A percentile compares a stretch with the other conserved stretches of the same genome.
Conservation (phyloP, 2,329 filamentous ascomycete genomes). For the Calonectria naviculata region DNA sequence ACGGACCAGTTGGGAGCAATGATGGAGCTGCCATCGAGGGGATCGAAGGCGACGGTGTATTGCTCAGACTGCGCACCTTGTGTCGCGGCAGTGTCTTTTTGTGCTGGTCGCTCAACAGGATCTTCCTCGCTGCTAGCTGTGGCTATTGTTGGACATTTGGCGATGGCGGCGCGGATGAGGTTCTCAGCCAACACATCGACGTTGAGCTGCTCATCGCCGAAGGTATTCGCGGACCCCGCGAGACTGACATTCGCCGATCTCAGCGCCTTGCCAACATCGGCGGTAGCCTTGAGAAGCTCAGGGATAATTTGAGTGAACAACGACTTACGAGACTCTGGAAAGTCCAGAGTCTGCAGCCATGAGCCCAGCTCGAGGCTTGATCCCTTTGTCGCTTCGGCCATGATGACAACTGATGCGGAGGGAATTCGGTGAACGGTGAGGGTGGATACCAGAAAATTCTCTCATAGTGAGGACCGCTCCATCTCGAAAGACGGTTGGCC, state of each 20-base stretch:
- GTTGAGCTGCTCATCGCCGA: slow-evolving; percentile 70
- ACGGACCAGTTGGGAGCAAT: slow-evolving; percentile 69
- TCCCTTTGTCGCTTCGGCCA: not conserved
- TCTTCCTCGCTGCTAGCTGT: slow-evolving; percentile 72
- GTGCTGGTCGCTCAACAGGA: slow-evolving; percentile 57
- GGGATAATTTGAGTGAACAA: slow-evolving; percentile 56
- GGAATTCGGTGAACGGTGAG: not conserved
- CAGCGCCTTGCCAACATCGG: slow-evolving; percentile 57
- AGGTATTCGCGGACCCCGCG: slow-evolving; percentile 63
- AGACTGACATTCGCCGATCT: slow-evolving; percentile 58
- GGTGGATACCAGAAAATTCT: slow-evolving; percentile 5
- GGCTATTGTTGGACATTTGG: slow-evolving; percentile 55
- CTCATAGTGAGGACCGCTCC: not conserved
- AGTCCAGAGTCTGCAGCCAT: slow-evolving; percentile 6
- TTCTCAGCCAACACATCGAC: slow-evolving; percentile 65
- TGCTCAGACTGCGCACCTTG: slow-evolving; percentile 45
- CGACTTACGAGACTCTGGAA: slow-evolving; percentile 7
- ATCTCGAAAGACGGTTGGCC: not conserved
- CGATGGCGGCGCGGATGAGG: slow-evolving; percentile 57
- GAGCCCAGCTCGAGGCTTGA: slow-evolving; percentile 12
- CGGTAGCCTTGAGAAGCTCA: slow-evolving; percentile 56
- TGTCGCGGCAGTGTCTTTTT: not conserved
- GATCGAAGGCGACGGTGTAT: slow-evolving; percentile 72
- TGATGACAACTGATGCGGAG: not conserved
- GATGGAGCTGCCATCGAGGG: slow-evolving; percentile 72